Evolutionary conservation across 257 asterid genomes (phyloP), one percentile per base, ranked within the genome.

Genomic region (Plantago major): DNA sequence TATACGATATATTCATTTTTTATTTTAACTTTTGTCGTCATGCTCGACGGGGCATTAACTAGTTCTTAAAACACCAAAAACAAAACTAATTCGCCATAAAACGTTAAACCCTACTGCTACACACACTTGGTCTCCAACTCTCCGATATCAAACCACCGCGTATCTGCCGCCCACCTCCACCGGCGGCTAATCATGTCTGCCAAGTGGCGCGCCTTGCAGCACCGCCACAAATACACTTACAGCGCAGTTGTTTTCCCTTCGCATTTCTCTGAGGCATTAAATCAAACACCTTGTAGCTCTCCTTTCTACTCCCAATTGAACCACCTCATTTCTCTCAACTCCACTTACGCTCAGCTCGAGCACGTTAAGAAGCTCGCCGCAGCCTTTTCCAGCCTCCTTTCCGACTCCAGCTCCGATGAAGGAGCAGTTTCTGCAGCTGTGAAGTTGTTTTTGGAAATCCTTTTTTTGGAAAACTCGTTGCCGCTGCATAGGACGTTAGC

Each of bases 141-240:
- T 13, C 48, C 16, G 16, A 28, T 18, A 14, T 3, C 17, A 56
- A 37, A 15, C 19, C 62, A 7, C 63, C 50, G 50, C 63, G 46
- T 46, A 3, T 42, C 6, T 9, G 10, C 58, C 47, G 50, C 58
- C 6, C 14, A 10, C 49, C n/a, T n/a, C n/a, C 49, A n/a, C 28
- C 28, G 26, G 37, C 63, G 26, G 22, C 26, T 13, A 17, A 71
- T 7, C 72, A 89, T 86, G 96, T 84, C 99, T 4, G 81, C 96
- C 5, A 92, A 92, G 65, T 92, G 97, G 99, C 87, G 99, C 40
- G 96, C 97, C n/a, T 56, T 92, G 45, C 99, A 89, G 80, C 97
- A 87, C 65, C 97, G 99, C 71, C 99, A 92, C 76, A 88, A 90
- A 13, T 92, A 84, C 73, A 89, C 97, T 0, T 92, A 92, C 76